These are phyloP conservation scores for Glycyrrhiza uralensis DNA, from an alignment of 306 rosid species.

Conservation along the genomic window DNA sequence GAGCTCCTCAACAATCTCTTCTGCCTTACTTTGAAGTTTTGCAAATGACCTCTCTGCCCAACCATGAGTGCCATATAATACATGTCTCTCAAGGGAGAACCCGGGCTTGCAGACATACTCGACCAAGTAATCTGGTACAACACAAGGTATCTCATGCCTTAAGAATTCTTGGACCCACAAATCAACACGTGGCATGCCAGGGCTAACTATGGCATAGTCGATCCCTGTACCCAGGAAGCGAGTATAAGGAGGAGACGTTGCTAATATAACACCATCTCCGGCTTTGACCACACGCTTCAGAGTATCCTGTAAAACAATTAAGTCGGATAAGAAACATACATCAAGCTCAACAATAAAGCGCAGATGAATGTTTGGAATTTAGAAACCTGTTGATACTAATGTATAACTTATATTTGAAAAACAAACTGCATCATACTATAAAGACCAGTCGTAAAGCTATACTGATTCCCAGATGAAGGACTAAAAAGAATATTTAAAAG, in stretches of 20 bases:
- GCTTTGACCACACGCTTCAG: constrained; percentile 88
- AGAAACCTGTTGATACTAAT: neutral
- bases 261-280: constrained; percentile 84
- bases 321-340: neutral
- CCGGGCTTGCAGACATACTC: constrained; percentile 93
- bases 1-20: constrained; percentile 48
- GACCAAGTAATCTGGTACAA: constrained; percentile 83
- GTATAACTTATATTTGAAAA: neutral
- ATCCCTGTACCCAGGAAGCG: constrained; percentile 59
- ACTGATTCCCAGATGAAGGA: neutral
- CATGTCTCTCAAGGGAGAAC: constrained; percentile 72
- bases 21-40: constrained; percentile 50
- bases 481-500: neutral
- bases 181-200: constrained; percentile 81
- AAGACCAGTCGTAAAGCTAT: neutral
- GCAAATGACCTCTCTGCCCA: constrained; percentile 77
- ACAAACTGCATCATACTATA: neutral
- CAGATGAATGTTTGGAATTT: neutral
- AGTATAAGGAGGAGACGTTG: constrained; percentile 90
- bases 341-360: neutral
- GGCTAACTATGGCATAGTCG: constrained; percentile 79
- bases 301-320: constrained; percentile 60
- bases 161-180: constrained; percentile 89
- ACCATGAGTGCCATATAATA: constrained; percentile 54
- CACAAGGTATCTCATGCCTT: constrained; percentile 83